Evolutionary conservation across 371 early-diverging fungal genomes (phyloP).

Genomic region (Apophysomyces ossiformis): DNA sequence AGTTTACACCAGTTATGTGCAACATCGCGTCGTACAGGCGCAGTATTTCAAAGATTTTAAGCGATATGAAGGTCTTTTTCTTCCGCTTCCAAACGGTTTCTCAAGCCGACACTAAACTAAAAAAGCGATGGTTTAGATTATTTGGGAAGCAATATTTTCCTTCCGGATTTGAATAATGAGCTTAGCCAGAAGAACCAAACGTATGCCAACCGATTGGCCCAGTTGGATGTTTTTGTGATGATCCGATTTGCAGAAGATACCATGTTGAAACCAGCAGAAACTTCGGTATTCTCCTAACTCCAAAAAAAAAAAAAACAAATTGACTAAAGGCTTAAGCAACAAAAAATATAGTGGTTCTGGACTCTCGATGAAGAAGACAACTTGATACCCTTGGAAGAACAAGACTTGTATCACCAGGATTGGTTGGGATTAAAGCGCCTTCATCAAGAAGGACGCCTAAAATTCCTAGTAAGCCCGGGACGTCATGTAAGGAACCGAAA

Average conservation of each 20-base stretch:
- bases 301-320: slow-evolving; percentile 17
- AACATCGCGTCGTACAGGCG: slow-evolving; percentile 85
- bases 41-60: slow-evolving; percentile 86
- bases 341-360: slow-evolving; percentile 74
- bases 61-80: slow-evolving; percentile 45
- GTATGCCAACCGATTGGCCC: slow-evolving; percentile 60
- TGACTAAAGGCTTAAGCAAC: slow-evolving; percentile 4
- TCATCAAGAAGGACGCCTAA: slow-evolving; percentile 57
- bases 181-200: slow-evolving; percentile 43
- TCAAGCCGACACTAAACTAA: neutral
- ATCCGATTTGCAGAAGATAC: slow-evolving; percentile 78
- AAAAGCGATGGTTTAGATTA: slow-evolving; percentile 54
- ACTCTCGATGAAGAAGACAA: slow-evolving; percentile 58
- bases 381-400: slow-evolving; percentile 59
- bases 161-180: slow-evolving; percentile 91
- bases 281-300: slow-evolving; percentile 52
- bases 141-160: slow-evolving; percentile 73
- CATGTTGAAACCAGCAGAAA: slow-evolving; percentile 79
- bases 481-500: slow-evolving; percentile 67
- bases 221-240: slow-evolving; percentile 77
- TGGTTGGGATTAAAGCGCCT: slow-evolving; percentile 72
- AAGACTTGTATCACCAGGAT: slow-evolving; percentile 68
- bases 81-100: neutral
- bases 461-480: slow-evolving; percentile 67
- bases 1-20: slow-evolving; percentile 83